phyloP scores from a whole-genome alignment of 139 green algal species.

The Micractinium conductrix region DNA sequence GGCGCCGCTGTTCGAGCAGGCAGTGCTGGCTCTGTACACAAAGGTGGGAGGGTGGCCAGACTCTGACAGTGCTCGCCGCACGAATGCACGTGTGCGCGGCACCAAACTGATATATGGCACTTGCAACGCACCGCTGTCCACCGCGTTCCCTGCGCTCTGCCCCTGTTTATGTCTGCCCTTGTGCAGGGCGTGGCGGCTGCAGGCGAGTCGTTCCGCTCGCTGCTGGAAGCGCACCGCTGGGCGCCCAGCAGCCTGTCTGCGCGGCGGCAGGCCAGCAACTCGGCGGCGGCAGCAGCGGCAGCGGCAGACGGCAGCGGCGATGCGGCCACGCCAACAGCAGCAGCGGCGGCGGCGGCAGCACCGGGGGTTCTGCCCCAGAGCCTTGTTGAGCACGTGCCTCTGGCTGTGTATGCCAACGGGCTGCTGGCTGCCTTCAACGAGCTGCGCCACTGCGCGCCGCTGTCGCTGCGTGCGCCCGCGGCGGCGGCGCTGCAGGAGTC shows the following conservation, averaged over 20 bases:
- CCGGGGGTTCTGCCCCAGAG: constrained; percentile 68
- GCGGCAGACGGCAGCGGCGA: not conserved
- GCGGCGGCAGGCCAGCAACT: constrained; percentile 7
- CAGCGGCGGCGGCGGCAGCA: not conserved
- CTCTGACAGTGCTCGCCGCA: no score
- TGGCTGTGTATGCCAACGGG: constrained; percentile 94
- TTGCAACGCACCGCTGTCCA: not conserved
- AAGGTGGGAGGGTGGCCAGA: constrained; percentile 48
- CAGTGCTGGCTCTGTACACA: constrained; percentile 68
- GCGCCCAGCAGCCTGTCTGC: constrained; percentile 59
- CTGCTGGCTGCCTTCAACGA: constrained; percentile 94
- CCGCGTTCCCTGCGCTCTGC: not conserved
- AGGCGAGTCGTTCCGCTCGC: constrained; percentile 73
- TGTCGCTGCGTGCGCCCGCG: constrained; percentile 32
- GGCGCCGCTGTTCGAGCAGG: constrained; percentile 87
- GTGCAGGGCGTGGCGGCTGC: constrained; percentile 41
- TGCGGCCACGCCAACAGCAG: not conserved
- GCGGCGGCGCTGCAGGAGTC: constrained; percentile 54
- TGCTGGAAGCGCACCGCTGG: constrained; percentile 92
- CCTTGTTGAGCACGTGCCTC: constrained; percentile 90
- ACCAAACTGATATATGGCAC: no score
- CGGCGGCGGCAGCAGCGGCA: constrained; percentile 9
- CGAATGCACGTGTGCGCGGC: no score
- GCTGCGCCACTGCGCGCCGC: constrained; percentile 90
- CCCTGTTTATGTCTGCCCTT: not conserved